Evolutionary conservation across 306 rosid species (phyloP).

Genomic region (Rosa persica): DNA sequence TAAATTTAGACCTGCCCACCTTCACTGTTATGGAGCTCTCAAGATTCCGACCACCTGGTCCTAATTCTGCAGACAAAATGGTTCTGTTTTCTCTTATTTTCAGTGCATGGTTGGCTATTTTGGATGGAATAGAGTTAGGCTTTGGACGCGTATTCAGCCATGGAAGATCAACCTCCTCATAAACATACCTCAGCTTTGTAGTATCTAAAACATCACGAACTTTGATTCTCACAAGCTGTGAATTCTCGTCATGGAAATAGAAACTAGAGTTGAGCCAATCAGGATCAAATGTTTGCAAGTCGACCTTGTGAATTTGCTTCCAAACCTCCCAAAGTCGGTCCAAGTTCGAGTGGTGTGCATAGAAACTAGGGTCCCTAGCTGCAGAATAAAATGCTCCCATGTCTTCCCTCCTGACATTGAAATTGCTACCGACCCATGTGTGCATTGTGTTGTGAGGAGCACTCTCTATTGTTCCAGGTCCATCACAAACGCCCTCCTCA

Average conservation of each 20-base stretch:
- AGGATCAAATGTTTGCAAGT: conserved; percentile 3
- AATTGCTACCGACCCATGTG: conserved; percentile 23
- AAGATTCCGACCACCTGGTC: neutral
- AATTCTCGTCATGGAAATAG: conserved; percentile 32
- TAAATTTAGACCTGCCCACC: conserved; percentile 6
- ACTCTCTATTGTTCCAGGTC: neutral
- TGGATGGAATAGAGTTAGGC: conserved; percentile 5
- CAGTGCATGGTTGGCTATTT: neutral
- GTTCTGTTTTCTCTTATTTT: conserved; percentile 8
- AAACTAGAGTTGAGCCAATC: conserved; percentile 30
- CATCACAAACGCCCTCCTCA: conserved; percentile 11
- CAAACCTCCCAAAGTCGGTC: conserved; percentile 29
- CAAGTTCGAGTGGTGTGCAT: conserved; percentile 23
- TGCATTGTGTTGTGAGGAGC: conserved; percentile 30
- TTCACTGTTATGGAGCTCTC: neutral
- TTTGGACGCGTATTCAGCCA: conserved; percentile 23
- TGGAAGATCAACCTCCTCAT: conserved; percentile 13
- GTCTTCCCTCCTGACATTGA: neutral
- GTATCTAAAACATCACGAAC: conserved; percentile 17
- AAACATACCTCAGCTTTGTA: conserved; percentile 18
- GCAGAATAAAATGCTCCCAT: conserved; percentile 32
- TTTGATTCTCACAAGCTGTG: conserved; percentile 17
- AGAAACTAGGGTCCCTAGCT: conserved; percentile 20
- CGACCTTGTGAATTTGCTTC: conserved; percentile 12
- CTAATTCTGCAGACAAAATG: neutral